Percentiles rank a stretch among this genome's conserved stretches.
Conservation (phyloP, 1,284 basidiomycete species). For the Tremellales sp. region DNA sequence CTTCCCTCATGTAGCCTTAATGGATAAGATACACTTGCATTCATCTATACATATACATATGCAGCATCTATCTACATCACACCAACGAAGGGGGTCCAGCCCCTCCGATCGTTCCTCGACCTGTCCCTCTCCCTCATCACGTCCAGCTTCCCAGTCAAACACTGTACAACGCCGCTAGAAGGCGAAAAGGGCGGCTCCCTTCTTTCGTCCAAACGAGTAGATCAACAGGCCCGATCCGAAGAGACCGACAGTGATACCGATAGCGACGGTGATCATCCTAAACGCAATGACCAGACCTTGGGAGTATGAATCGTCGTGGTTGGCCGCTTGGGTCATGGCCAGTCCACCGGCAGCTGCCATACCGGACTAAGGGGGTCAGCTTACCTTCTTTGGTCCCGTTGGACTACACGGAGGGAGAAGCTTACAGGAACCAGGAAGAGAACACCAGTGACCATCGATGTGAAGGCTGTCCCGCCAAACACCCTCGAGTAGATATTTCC, state of each 20-base stretch:
- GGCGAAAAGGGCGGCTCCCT: slow-evolving; percentile 77
- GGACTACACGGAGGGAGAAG: slow-evolving; percentile 12
- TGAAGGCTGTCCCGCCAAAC: slow-evolving; percentile 85
- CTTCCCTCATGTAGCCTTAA: slow-evolving; percentile 39
- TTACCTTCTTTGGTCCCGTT: slow-evolving; percentile 3
- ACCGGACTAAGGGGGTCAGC: slow-evolving; percentile 58
- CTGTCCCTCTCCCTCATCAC: too few species aligned
- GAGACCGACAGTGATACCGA: slow-evolving; percentile 81
- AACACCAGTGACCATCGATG: slow-evolving; percentile 82
- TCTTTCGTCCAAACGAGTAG: slow-evolving; percentile 76
- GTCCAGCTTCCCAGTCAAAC: too few species aligned
- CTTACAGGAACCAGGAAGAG: slow-evolving; percentile 75
- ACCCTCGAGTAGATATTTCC: slow-evolving; percentile 79
- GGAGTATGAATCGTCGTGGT: slow-evolving; percentile 51
- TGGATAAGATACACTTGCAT: too few species aligned
- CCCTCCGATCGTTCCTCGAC: too few species aligned
- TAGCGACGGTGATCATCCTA: slow-evolving; percentile 76
- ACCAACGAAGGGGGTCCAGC: too few species aligned
- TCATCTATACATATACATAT: too few species aligned
- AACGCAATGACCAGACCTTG: slow-evolving; percentile 49
- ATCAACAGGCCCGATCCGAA: slow-evolving; percentile 83
- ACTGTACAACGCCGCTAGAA: too few species aligned
- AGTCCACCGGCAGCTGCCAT: slow-evolving; percentile 80
- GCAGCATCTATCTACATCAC: too few species aligned
- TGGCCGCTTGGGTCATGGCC: slow-evolving; percentile 62